Conservation (phyloP, 306 rosid species). For the Sesbania bispinosa region DNA sequence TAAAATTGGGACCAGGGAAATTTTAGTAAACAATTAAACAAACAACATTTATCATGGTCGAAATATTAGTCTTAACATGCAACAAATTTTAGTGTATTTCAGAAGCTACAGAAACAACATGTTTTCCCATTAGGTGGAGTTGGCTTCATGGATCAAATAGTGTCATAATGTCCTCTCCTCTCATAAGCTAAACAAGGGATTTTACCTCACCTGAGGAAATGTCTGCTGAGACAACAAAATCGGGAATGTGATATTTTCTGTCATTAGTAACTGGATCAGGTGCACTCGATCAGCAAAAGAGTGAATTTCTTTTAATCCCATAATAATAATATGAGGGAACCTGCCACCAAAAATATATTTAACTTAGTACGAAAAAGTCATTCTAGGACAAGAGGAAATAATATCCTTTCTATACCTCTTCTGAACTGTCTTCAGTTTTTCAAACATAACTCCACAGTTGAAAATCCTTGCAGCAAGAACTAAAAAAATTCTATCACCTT, state of each 20-base stretch:
- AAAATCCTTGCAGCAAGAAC: constrained; percentile 57
- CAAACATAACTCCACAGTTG: constrained; percentile 38
- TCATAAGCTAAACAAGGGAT: constrained; percentile 27
- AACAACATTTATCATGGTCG: not conserved
- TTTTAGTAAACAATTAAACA: constrained; percentile 15
- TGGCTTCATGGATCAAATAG: not conserved
- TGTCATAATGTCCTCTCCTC: not conserved
- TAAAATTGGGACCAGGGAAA: not conserved
- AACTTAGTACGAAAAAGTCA: constrained; percentile 10
- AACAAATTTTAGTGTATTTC: not conserved
- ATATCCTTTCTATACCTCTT: constrained; percentile 50
- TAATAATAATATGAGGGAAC: constrained; percentile 62
- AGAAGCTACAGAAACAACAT: constrained; percentile 20
- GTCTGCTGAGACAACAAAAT: constrained; percentile 61
- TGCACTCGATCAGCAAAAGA: constrained; percentile 34
- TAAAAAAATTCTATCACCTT: constrained; percentile 50
- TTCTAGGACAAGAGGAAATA: constrained; percentile 6
- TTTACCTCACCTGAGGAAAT: constrained; percentile 71
- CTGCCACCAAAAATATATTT: constrained; percentile 43
- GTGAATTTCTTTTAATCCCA: constrained; percentile 46
- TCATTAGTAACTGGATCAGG: constrained; percentile 46
- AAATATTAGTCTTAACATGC: not conserved
- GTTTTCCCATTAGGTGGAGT: not conserved
- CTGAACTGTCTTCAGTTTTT: constrained; percentile 64
- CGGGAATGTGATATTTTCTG: constrained; percentile 69